Conservation (phyloP, 2,329 filamentous ascomycete genomes). For the Aspergillus luchuensis region DNA sequence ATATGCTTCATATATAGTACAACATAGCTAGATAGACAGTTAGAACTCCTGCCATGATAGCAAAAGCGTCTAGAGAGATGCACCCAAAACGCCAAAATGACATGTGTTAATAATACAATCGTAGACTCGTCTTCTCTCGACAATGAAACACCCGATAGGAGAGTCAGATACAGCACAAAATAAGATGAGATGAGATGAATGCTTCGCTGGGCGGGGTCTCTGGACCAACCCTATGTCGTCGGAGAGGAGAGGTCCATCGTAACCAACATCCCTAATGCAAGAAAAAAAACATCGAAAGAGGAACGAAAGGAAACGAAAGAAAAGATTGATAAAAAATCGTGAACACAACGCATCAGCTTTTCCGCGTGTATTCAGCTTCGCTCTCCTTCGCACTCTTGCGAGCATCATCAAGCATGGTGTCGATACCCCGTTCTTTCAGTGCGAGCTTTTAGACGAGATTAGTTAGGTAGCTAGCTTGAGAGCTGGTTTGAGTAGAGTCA, state of each 20-base stretch:
- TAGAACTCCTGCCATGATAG: neutral
- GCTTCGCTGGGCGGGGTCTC: neutral
- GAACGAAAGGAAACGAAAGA: neutral
- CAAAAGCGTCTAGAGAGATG: neutral
- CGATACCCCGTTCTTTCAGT: slow-evolving; percentile 85
- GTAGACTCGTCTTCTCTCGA: neutral
- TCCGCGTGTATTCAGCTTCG: slow-evolving; percentile 67
- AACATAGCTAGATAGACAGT: neutral
- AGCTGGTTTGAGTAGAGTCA: slow-evolving; percentile 30
- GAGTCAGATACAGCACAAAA: neutral
- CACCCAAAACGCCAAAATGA: neutral
- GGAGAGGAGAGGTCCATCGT: neutral
- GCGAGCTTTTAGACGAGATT: slow-evolving; percentile 61
- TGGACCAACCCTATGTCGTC: neutral
- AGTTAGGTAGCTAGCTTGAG: neutral
- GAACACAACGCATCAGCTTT: slow-evolving; percentile 15
- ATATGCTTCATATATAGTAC: neutral
- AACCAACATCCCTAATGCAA: neutral
- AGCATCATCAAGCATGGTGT: slow-evolving; percentile 88
- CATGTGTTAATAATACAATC: neutral
- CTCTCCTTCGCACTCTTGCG: slow-evolving; percentile 87
- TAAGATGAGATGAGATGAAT: neutral
- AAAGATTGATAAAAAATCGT: no score
- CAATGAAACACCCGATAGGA: neutral
- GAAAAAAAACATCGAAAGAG: neutral